Percentiles rank a stretch among this genome's conserved stretches.
Evolutionary conservation across 352 stramenopile genomes (phyloP).

Genomic region (Pythium insidiosum): DNA sequence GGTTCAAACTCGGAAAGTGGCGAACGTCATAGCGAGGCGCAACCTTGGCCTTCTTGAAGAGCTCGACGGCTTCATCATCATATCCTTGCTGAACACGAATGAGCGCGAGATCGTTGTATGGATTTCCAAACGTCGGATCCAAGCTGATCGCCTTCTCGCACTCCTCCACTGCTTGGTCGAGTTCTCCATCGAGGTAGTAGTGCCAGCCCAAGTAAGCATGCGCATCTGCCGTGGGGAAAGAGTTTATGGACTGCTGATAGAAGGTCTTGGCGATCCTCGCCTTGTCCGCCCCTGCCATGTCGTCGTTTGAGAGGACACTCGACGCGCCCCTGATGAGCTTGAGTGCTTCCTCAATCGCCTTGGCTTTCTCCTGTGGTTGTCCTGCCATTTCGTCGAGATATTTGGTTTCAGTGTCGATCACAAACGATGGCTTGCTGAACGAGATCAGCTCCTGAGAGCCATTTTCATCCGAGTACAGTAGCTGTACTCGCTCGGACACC

Average conservation of each 20-base stretch:
- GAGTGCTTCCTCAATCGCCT: conserved; percentile 36
- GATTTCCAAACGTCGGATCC: conserved; percentile 57
- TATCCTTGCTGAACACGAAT: conserved; percentile 53
- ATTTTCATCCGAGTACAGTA: conserved; percentile 46
- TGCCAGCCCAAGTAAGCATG: conserved; percentile 64
- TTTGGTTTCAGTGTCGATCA: conserved; percentile 38
- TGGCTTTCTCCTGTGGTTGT: conserved; percentile 10
- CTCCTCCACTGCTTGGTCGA: conserved; percentile 40
- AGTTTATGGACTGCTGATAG: conserved; percentile 56
- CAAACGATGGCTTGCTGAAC: conserved; percentile 19
- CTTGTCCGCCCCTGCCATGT: conserved; percentile 31
- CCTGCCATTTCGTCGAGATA: conserved; percentile 34
- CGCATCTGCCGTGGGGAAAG: conserved; percentile 58
- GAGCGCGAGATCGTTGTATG: conserved; percentile 67
- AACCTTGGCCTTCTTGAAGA: conserved; percentile 56
- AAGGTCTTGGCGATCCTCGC: conserved; percentile 55
- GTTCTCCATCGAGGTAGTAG: conserved; percentile 50
- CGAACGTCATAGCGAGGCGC: conserved; percentile 59
- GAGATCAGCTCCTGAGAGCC: conserved; percentile 29
- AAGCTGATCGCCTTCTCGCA: conserved; percentile 54
- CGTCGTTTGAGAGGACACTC: conserved; percentile 33
- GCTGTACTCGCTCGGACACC: conserved; percentile 49
- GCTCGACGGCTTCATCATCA: conserved; percentile 38
- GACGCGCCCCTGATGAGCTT: conserved; percentile 45
- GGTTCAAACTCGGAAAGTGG: conserved; percentile 56